Evolutionary conservation across 495 filamentous ascomycete genomes (phyloP), one percentile per base, ranked within the genome.

Genomic region (Parathielavia appendiculata): DNA sequence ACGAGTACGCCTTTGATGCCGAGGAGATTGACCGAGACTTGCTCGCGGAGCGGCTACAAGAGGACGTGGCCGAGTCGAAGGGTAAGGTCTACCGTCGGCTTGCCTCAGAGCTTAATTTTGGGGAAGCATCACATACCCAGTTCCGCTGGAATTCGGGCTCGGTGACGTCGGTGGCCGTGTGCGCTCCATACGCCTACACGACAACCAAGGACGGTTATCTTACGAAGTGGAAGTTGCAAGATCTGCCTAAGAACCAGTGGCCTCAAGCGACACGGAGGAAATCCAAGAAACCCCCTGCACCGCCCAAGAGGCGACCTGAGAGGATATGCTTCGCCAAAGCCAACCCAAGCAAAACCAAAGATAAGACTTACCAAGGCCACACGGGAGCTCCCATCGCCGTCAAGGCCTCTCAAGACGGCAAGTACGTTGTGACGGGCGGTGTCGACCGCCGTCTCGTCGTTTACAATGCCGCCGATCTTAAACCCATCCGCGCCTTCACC

Each of bases 51-150:
- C 78, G 92, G 58, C 74, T 97, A 58, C 85, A 91, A 69, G 89
- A 97, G 73, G 93, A 96, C 70, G 91, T 91, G 44, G 92, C 95
- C 26, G 92, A 96, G 70, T 82, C 86, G 51, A 97, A 97, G 76
- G 93, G 93, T 38, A 87, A 87, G 55, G 75, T 95, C 14, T 96
- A 96, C 73, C 82, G 90, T 44, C 80, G 80, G 61, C 78, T 98
- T 45, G 88, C 88, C 23, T 79, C 81, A 1, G 79, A 87, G 48
- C 76, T 92, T 48, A 76, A 84, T 47, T 85, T 91, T 63, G 73
- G 72, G 17, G 66, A 73, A 1, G 88, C 88, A 8, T 71, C 76
- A 2, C 76, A 86, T 69, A 83, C 83, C 0, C 80, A 86, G 47
- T 95, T 92, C 67, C 83, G 86, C 45, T 86, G 85, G 66, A 84